phyloP scores from a whole-genome alignment of 495 filamentous ascomycete species.

The Xylaria acuta region DNA sequence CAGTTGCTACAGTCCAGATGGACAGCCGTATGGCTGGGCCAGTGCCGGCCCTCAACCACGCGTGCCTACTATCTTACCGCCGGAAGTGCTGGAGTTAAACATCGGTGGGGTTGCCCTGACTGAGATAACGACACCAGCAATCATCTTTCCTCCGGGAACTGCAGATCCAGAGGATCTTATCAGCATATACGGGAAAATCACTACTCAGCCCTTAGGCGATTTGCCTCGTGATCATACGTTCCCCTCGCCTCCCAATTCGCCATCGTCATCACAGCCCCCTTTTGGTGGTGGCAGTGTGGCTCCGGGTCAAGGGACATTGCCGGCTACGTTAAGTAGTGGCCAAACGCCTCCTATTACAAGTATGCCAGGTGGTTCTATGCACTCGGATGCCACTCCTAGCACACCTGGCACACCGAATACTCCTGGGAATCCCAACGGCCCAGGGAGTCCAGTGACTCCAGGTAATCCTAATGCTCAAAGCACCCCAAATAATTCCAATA shows the following conservation, averaged over 20 bases:
- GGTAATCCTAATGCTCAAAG: neutral
- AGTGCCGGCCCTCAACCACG: conserved; percentile 37
- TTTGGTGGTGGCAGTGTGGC: conserved; percentile 24
- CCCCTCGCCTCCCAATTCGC: conserved; percentile 5
- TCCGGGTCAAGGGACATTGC: conserved; percentile 24
- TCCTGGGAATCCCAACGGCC: neutral
- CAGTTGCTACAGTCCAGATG: conserved; percentile 47
- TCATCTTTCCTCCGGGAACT: conserved; percentile 31
- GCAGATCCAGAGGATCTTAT: conserved; percentile 29
- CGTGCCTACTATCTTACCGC: conserved; percentile 31
- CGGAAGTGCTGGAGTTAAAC: conserved; percentile 30
- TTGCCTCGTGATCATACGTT: conserved; percentile 31
- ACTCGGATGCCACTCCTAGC: neutral
- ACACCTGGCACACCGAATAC: neutral
- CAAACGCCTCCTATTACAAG: conserved; percentile 8
- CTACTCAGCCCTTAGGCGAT: conserved; percentile 30
- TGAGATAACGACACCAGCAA: conserved; percentile 28
- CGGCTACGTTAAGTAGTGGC: conserved; percentile 14
- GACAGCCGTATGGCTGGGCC: conserved; percentile 41
- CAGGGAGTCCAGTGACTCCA: conserved; percentile 10
- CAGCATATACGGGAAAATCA: conserved; percentile 30
- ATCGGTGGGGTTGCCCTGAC: conserved; percentile 36
- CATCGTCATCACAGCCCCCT: conserved; percentile 22
- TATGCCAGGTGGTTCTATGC: neutral
- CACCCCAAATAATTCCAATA: neutral